Conservation (phyloP, 306 rosid species). For the Quercus dentata region DNA sequence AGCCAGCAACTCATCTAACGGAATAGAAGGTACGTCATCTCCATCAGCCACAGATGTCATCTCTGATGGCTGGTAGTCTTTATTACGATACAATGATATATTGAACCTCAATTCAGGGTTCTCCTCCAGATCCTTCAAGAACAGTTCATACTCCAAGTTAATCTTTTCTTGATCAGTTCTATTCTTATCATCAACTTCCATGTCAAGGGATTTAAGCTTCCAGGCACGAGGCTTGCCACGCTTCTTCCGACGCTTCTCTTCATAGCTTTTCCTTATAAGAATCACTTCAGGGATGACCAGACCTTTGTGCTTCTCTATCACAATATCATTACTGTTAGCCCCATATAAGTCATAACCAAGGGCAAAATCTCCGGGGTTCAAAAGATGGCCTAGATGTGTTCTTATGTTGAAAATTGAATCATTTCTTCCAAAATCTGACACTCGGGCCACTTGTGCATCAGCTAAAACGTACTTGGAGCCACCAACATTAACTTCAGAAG, state of each 20-base stretch:
- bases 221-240: slow-evolving; percentile 47
- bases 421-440: slow-evolving; percentile 71
- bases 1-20: slow-evolving; percentile 64
- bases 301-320: slow-evolving; percentile 55
- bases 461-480: slow-evolving; percentile 60
- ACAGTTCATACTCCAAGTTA: slow-evolving; percentile 55
- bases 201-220: slow-evolving; percentile 57
- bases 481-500: slow-evolving; percentile 47
- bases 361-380: slow-evolving; percentile 70
- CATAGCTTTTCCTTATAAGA: slow-evolving; percentile 64
- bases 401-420: slow-evolving; percentile 57
- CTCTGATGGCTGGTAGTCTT: slow-evolving; percentile 65
- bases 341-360: slow-evolving; percentile 66
- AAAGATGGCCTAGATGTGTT: slow-evolving; percentile 74
- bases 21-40: slow-evolving; percentile 59
- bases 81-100: slow-evolving; percentile 46
- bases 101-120: slow-evolving; percentile 57
- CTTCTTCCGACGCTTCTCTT: slow-evolving; percentile 63
- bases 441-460: slow-evolving; percentile 68
- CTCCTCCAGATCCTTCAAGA: slow-evolving; percentile 64
- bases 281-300: slow-evolving; percentile 57
- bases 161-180: slow-evolving; percentile 43
- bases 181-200: slow-evolving; percentile 56
- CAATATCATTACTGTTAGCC: slow-evolving; percentile 52
- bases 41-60: slow-evolving; percentile 56